Percentiles rank a stretch among this genome's conserved stretches.
Evolutionary conservation across 306 rosid genomes (phyloP).

Genomic region (Malus orientalis): DNA sequence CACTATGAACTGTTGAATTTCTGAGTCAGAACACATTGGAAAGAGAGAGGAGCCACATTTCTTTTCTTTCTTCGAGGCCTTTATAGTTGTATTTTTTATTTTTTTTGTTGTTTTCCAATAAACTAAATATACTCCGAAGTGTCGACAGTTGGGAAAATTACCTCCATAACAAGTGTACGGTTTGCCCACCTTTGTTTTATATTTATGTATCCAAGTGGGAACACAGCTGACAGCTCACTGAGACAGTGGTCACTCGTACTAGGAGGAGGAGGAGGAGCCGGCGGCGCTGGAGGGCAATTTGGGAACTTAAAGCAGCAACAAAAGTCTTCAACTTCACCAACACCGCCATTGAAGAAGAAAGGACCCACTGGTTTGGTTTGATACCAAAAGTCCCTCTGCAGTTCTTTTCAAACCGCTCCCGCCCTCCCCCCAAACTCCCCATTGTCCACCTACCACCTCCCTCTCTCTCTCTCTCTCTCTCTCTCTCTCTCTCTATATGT

Average conservation of each 20-base stretch:
- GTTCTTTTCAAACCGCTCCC: constrained; percentile 14
- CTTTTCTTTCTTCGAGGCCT: neutral
- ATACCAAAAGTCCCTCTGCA: neutral
- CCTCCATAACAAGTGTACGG: constrained; percentile 17
- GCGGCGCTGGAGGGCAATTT: constrained; percentile 4
- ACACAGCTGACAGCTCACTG: neutral
- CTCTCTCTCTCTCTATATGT: neutral
- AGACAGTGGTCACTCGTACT: neutral
- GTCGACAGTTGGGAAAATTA: constrained; percentile 13
- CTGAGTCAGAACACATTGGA: neutral
- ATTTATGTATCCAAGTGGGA: neutral
- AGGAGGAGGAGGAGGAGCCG: neutral
- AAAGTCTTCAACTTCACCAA: neutral
- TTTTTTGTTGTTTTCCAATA: neutral
- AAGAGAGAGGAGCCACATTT: neutral
- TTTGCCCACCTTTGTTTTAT: neutral
- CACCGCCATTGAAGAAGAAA: neutral
- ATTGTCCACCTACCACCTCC: constrained; percentile 14
- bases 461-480: neutral
- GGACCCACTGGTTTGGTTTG: neutral
- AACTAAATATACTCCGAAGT: neutral
- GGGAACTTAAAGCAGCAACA: neutral
- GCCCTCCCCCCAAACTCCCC: constrained; percentile 8
- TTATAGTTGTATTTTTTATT: neutral
- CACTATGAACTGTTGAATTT: neutral